A percentile compares a stretch with the other conserved stretches of the same genome.
Conservation (phyloP, 1,284 basidiomycete species). For the Prillingera fragicola region DNA sequence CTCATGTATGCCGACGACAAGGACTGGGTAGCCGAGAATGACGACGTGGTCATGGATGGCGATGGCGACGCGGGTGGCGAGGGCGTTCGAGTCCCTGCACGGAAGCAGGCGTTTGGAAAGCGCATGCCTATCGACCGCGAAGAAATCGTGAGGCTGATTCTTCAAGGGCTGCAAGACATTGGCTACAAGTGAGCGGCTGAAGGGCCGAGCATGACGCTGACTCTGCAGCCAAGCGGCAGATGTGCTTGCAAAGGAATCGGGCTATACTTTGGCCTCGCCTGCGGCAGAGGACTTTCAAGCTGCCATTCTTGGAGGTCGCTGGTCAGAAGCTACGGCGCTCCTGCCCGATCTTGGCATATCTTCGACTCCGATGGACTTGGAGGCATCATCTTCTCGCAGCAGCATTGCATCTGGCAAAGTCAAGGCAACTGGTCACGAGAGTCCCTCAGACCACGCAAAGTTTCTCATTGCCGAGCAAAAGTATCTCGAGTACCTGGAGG, state of each 20-base stretch:
- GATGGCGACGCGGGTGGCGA: constrained; percentile 9
- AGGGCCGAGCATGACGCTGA: no score
- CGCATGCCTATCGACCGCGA: constrained; percentile 63
- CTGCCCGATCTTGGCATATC: constrained; percentile 63
- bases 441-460: constrained; percentile 59
- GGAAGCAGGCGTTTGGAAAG: constrained; percentile 21
- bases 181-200: constrained; percentile 90
- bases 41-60: constrained; percentile 10
- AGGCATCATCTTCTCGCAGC: constrained; percentile 23
- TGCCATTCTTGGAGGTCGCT: constrained; percentile 74
- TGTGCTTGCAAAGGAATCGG: constrained; percentile 85
- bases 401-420: constrained; percentile 29
- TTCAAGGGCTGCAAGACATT: constrained; percentile 86
- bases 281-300: constrained; percentile 75
- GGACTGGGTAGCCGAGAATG: constrained; percentile 27
- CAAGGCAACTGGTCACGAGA: constrained; percentile 21
- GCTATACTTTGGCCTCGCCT: constrained; percentile 74
- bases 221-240: constrained; percentile 71
- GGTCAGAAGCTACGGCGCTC: constrained; percentile 72
- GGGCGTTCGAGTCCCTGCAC: not conserved
- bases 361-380: constrained; percentile 7
- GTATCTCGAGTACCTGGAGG: constrained; percentile 90
- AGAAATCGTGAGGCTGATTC: constrained; percentile 82
- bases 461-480: constrained; percentile 92
- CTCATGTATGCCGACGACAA: constrained; percentile 43